Evolutionary conservation across 108 stramenopile genomes (phyloP).

Genomic region (Skeletonema tropicum): DNA sequence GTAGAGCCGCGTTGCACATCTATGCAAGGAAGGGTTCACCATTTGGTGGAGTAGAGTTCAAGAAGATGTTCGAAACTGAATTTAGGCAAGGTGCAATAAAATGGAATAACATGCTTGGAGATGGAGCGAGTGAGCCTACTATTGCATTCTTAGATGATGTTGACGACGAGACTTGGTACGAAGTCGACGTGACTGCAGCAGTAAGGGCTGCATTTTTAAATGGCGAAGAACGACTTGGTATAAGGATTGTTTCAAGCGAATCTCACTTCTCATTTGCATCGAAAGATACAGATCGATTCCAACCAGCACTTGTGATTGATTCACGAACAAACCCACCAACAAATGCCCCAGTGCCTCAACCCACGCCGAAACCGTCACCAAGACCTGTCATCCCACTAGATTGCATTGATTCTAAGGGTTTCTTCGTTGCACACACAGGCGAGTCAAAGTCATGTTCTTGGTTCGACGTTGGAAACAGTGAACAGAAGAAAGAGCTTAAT

Average conservation of each 20-base stretch:
- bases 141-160: slow-evolving; percentile 34
- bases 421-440: slow-evolving; percentile 30
- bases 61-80: slow-evolving; percentile 34
- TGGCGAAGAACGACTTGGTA: slow-evolving; percentile 23
- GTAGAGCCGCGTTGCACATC: slow-evolving; percentile 28
- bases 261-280: slow-evolving; percentile 34
- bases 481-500: slow-evolving; percentile 36
- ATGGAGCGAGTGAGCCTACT: slow-evolving; percentile 34
- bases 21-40: slow-evolving; percentile 22
- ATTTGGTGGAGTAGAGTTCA: slow-evolving; percentile 36
- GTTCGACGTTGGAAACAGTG: slow-evolving; percentile 33
- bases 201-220: slow-evolving; percentile 38
- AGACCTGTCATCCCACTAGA: slow-evolving; percentile 19
- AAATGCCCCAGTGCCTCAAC: slow-evolving; percentile 13
- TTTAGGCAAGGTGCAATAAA: slow-evolving; percentile 31
- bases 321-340: slow-evolving; percentile 27
- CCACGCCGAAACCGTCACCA: slow-evolving; percentile 7
- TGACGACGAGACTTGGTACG: slow-evolving; percentile 36
- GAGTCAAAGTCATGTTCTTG: slow-evolving; percentile 40
- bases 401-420: slow-evolving; percentile 32
- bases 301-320: slow-evolving; percentile 39
- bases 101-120: slow-evolving; percentile 40
- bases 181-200: slow-evolving; percentile 36
- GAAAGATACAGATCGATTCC: slow-evolving; percentile 30
- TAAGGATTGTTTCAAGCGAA: slow-evolving; percentile 34